Conservation (phyloP, 192 early-diverging fungal genomes). For the Coemansia sp. region DNA sequence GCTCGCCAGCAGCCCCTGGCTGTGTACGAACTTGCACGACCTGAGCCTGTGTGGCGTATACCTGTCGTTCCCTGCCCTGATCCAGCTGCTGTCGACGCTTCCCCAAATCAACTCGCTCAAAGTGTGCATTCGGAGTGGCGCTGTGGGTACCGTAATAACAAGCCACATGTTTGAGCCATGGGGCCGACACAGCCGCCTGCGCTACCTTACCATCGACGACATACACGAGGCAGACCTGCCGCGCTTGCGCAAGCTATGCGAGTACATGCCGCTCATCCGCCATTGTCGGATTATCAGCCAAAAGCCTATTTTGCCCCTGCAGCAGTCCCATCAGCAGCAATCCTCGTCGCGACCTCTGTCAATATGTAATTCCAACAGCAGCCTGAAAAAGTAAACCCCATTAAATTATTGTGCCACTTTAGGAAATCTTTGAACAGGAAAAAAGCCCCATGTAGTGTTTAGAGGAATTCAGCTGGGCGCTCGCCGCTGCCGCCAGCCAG, state of each 20-base stretch:
- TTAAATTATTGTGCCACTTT: slow-evolving; percentile 7
- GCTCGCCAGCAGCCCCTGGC: slow-evolving; percentile 53
- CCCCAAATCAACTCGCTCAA: slow-evolving; percentile 41
- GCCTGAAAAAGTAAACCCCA: slow-evolving; percentile 5
- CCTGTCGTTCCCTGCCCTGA: slow-evolving; percentile 47
- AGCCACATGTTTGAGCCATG: slow-evolving; percentile 54
- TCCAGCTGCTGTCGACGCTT: slow-evolving; percentile 50
- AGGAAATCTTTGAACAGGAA: too few species aligned
- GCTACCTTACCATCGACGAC: slow-evolving; percentile 45
- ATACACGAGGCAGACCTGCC: slow-evolving; percentile 48
- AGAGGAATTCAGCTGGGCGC: slow-evolving; percentile 62
- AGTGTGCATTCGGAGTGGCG: slow-evolving; percentile 35
- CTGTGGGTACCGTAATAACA: slow-evolving; percentile 42
- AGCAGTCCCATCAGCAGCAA: background rate
- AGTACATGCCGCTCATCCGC: slow-evolving; percentile 50
- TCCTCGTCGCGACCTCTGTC: background rate
- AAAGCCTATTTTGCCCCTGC: background rate
- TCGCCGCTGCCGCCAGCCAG: slow-evolving; percentile 87
- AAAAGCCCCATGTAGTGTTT: background rate
- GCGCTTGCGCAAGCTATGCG: slow-evolving; percentile 45
- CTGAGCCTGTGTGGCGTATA: slow-evolving; percentile 51
- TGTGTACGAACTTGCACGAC: slow-evolving; percentile 32
- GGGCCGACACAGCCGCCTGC: slow-evolving; percentile 47
- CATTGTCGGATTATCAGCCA: slow-evolving; percentile 47
- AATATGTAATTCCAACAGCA: slow-evolving; percentile 4